Evolutionary conservation across 73 alveolate genomes (phyloP).

Genomic region (Paramecium primaurelia): DNA sequence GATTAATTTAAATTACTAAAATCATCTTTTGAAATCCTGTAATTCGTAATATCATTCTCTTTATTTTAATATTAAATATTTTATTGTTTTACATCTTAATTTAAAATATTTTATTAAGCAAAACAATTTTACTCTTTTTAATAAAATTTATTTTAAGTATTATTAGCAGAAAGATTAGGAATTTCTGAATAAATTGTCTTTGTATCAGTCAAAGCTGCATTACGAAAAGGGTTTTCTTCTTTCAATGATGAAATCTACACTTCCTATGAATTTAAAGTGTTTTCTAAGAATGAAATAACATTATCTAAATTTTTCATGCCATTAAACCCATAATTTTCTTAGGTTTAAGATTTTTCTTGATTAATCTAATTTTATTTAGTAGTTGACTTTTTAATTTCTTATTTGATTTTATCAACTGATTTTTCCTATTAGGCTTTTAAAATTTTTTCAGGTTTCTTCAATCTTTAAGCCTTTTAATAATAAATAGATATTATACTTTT

Average conservation of each 20-base stretch:
- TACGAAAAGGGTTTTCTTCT: not conserved
- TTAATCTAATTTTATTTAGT: not conserved
- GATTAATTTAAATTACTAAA: not conserved
- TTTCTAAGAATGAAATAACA: conserved; percentile 22
- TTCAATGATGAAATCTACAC: not conserved
- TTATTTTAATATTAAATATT: not conserved
- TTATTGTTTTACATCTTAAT: not conserved
- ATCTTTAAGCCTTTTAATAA: not conserved
- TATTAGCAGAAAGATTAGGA: not conserved
- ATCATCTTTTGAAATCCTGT: not conserved
- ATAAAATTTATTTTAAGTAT: not conserved
- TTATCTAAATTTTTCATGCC: conserved; percentile 21
- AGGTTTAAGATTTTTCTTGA: not conserved
- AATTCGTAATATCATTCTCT: not conserved
- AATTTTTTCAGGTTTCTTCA: conserved; percentile 9
- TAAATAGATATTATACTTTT: not conserved
- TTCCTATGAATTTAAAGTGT: not conserved
- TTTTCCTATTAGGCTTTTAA: not conserved
- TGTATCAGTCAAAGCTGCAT: not conserved
- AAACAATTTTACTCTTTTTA: not conserved
- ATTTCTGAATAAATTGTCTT: not conserved
- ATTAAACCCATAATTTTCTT: not conserved
- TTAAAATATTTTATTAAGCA: not conserved
- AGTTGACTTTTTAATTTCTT: not conserved
- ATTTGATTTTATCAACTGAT: not conserved